A percentile compares a stretch with the other conserved stretches of the same genome.
These are phyloP conservation scores for Dalbergia cultrata DNA, from an alignment of 306 rosid species.

Conservation along the genomic window DNA sequence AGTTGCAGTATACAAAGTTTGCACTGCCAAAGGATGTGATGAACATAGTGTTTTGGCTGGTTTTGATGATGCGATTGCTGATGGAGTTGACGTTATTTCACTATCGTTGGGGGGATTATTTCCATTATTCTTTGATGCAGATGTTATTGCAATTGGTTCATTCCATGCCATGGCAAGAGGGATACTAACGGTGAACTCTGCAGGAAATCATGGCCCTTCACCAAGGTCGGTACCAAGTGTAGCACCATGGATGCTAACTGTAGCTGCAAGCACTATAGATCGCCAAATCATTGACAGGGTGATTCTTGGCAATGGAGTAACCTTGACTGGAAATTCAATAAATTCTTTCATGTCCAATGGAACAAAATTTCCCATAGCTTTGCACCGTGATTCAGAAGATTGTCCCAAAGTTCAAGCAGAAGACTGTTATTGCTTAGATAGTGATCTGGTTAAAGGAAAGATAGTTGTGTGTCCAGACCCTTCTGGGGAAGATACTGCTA, in stretches of 20 bases:
- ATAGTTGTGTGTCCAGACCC: neutral
- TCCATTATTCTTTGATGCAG: neutral
- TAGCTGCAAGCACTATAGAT: conserved; percentile 22
- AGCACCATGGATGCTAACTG: conserved; percentile 27
- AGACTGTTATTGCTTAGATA: no score
- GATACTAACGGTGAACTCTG: neutral
- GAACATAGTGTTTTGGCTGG: conserved; percentile 47
- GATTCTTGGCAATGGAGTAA: conserved; percentile 1
- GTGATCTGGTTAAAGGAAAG: neutral
- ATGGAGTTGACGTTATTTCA: conserved; percentile 57
- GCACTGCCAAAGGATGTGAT: neutral
- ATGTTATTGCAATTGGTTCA: conserved; percentile 18
- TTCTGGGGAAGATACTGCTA: no score
- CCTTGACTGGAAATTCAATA: neutral
- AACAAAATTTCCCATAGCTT: neutral
- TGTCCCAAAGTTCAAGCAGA: neutral
- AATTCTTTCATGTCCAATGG: neutral
- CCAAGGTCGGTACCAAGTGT: neutral
- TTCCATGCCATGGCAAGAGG: conserved; percentile 35
- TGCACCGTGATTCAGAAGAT: neutral
- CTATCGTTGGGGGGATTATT: conserved; percentile 19
- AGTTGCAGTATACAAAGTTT: conserved; percentile 34
- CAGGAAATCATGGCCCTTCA: neutral
- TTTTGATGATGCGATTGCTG: conserved; percentile 66
- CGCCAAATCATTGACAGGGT: conserved; percentile 2